Evolutionary conservation across 768 basidiomycete species (phyloP).

Genomic region (Lactarius sanguifluus): DNA sequence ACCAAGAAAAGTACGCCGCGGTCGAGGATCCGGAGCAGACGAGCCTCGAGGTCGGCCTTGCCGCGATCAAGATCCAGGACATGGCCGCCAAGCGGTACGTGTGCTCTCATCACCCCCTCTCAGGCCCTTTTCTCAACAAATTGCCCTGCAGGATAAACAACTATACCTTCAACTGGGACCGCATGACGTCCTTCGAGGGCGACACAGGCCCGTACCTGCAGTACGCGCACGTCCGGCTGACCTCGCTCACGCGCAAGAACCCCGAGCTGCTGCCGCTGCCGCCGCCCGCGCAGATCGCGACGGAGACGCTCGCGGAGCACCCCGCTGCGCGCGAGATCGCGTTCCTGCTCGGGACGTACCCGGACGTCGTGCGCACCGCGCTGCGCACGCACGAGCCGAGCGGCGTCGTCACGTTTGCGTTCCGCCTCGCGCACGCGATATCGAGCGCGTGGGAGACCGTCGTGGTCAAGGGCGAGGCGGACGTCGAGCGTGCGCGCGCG

Average conservation of each 20-base stretch:
- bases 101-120: background rate
- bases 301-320: conserved; percentile 63
- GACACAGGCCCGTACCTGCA: conserved; percentile 96
- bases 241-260: conserved; percentile 90
- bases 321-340: conserved; percentile 79
- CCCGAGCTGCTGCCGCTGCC: conserved; percentile 82
- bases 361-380: conserved; percentile 86
- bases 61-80: conserved; percentile 97
- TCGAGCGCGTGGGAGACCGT: conserved; percentile 91
- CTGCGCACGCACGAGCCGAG: conserved; percentile 85
- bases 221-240: conserved; percentile 92
- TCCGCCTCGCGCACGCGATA: conserved; percentile 84
- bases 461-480: conserved; percentile 79
- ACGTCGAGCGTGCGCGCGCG: conserved; percentile 74
- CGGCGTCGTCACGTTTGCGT: conserved; percentile 87
- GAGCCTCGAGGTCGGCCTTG: conserved; percentile 83
- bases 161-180: conserved; percentile 92
- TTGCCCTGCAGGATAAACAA: conserved; percentile 73
- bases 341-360: conserved; percentile 86
- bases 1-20: conserved; percentile 87
- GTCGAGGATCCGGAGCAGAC: conserved; percentile 85
- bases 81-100: conserved; percentile 87
- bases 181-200: conserved; percentile 94
- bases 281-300: conserved; percentile 63
- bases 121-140: background rate